These are phyloP conservation scores for Adansonia gregorii DNA, from an alignment of 441 rosid species.

Conservation along the genomic window DNA sequence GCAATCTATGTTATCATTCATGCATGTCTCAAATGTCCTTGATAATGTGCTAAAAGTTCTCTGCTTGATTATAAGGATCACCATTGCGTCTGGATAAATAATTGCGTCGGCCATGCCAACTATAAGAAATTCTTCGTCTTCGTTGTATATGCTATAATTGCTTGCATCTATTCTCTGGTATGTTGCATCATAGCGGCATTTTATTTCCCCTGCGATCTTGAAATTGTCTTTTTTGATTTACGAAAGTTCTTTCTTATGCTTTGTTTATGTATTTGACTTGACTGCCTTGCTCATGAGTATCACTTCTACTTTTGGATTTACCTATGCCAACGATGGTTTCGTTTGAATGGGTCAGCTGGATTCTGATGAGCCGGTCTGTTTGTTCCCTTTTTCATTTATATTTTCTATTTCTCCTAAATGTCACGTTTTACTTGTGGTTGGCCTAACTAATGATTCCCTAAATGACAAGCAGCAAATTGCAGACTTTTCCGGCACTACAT, in stretches of 20 bases:
- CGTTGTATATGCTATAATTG: constrained; percentile 65
- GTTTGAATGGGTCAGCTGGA: background rate
- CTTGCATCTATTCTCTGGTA: constrained; percentile 84
- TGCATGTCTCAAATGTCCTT: constrained; percentile 25
- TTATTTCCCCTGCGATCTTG: constrained; percentile 7
- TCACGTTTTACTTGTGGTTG: constrained; percentile 86
- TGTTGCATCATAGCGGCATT: constrained; percentile 19
- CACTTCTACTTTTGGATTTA: background rate
- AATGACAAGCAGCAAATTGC: constrained; percentile 66
- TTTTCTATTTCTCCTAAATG: constrained; percentile 2
- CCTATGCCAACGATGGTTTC: too few relatives aligned
- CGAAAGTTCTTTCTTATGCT: background rate
- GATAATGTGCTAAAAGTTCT: constrained; percentile 36
- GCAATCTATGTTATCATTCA: constrained; percentile 28
- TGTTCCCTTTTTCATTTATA: background rate
- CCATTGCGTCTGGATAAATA: constrained; percentile 94
- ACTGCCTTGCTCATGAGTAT: background rate
- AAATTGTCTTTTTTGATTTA: background rate
- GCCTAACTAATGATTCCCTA: constrained; percentile 66
- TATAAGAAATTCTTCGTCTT: constrained; percentile 83
- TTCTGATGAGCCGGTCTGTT: background rate
- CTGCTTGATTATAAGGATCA: constrained; percentile 58
- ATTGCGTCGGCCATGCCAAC: constrained; percentile 91
- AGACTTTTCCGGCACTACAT: constrained; percentile 61
- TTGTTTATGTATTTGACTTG: background rate